These are phyloP conservation scores for Auricularia sp. DNA, from an alignment of 768 basidiomycete species.

Conservation along the genomic window DNA sequence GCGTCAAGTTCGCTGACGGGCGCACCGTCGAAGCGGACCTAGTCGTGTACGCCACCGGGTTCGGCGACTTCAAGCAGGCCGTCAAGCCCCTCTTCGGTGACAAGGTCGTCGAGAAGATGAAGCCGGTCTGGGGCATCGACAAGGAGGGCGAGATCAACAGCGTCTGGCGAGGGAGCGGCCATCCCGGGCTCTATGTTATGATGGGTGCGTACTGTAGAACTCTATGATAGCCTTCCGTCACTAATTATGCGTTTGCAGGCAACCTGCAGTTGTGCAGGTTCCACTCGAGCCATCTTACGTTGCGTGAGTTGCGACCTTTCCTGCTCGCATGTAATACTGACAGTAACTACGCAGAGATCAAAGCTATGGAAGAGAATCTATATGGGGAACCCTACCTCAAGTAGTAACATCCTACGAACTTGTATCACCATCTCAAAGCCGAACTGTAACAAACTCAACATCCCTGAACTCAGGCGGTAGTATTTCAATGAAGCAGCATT, in stretches of 20 bases:
- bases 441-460: no score
- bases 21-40: constrained; percentile 40
- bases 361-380: constrained; percentile 48
- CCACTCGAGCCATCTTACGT: constrained; percentile 55
- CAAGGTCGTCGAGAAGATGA: constrained; percentile 33
- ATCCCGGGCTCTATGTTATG: constrained; percentile 47
- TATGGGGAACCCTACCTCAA: constrained; percentile 10
- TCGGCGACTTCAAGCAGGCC: constrained; percentile 32
- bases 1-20: constrained; percentile 40
- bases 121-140: constrained; percentile 55
- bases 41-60: constrained; percentile 50
- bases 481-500: no score
- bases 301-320: constrained; percentile 36
- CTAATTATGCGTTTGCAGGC: constrained; percentile 19
- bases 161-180: constrained; percentile 39
- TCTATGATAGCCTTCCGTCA: neutral
- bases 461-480: no score
- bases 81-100: constrained; percentile 37
- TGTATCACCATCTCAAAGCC: no score
- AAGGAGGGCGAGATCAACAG: constrained; percentile 52
- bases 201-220: neutral
- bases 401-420: neutral
- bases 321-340: neutral
- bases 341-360: constrained; percentile 43
- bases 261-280: constrained; percentile 54